These are phyloP conservation scores for Starmera amethionina DNA, from an alignment of 805 yeast genomes.

Conservation along the genomic window DNA sequence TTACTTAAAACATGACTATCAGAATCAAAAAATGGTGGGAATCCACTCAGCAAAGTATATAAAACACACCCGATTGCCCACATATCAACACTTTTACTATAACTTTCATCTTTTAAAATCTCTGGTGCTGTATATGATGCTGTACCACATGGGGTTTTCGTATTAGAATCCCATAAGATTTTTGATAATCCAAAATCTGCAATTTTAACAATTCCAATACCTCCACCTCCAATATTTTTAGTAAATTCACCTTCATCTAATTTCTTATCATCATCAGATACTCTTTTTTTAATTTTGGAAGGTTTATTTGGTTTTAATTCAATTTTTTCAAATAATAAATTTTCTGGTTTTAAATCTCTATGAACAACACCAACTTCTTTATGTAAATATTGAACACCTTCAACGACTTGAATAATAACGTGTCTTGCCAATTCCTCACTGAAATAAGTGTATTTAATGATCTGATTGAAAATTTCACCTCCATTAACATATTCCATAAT, in stretches of 20 bases:
- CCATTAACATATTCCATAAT: slow-evolving; percentile 69
- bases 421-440: slow-evolving; percentile 58
- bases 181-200: slow-evolving; percentile 70
- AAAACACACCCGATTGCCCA: slow-evolving; percentile 70
- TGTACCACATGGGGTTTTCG: slow-evolving; percentile 70
- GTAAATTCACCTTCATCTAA: slow-evolving; percentile 80
- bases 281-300: slow-evolving; percentile 32
- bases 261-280: slow-evolving; percentile 63
- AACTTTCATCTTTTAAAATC: slow-evolving; percentile 48
- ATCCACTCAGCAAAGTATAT: slow-evolving; percentile 61
- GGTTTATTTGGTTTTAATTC: slow-evolving; percentile 33
- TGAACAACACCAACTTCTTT: slow-evolving; percentile 71
- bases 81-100: slow-evolving; percentile 59
- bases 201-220: slow-evolving; percentile 51
- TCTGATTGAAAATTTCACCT: slow-evolving; percentile 66
- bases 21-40: slow-evolving; percentile 63
- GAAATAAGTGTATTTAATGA: slow-evolving; percentile 57
- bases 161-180: slow-evolving; percentile 41
- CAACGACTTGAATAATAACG: slow-evolving; percentile 51
- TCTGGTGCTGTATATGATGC: slow-evolving; percentile 73
- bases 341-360: slow-evolving; percentile 78
- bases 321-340: slow-evolving; percentile 55
- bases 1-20: slow-evolving; percentile 66
- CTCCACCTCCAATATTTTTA: slow-evolving; percentile 79
- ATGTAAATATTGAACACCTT: slow-evolving; percentile 61